These are phyloP conservation scores for Malus hybrid DNA, from an alignment of 331 rosid species.

Conservation along the genomic window DNA sequence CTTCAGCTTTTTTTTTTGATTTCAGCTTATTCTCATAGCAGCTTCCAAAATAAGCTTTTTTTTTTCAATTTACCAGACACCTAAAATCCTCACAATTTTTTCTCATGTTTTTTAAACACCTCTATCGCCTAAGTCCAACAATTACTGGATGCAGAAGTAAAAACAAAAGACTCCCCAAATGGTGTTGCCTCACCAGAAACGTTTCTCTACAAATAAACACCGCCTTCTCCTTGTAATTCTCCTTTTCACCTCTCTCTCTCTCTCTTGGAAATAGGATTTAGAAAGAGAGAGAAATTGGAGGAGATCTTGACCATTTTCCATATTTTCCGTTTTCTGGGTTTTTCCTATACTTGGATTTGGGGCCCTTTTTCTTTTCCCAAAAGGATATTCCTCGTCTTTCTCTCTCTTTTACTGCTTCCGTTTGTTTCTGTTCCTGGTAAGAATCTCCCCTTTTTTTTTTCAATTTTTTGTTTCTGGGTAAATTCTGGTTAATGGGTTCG, in stretches of 20 bases:
- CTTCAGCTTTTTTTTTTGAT: too few relatives aligned
- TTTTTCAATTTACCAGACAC: too few relatives aligned
- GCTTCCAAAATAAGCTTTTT: too few relatives aligned
- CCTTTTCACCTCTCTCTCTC: background rate
- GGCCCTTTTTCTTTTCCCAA: constrained; percentile 28
- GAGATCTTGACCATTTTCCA: constrained; percentile 24
- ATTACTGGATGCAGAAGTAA: background rate
- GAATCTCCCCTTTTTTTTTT: constrained; percentile 7
- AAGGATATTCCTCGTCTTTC: constrained; percentile 32
- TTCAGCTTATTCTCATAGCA: too few relatives aligned
- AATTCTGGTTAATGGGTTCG: constrained; percentile 2
- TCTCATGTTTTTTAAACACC: too few relatives aligned
- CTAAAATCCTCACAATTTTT: too few relatives aligned
- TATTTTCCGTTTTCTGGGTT: constrained; percentile 6
- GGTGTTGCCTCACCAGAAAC: background rate
- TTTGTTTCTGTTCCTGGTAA: constrained; percentile 36
- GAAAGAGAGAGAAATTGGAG: constrained; percentile 27
- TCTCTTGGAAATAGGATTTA: constrained; percentile 7
- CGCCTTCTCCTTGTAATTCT: background rate
- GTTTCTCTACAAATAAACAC: background rate
- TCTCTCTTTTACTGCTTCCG: background rate
- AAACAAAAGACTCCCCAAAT: background rate
- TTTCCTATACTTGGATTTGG: constrained; percentile 27
- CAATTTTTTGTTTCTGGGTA: background rate
- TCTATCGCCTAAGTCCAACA: background rate